Evolutionary conservation across 129 eudicot species (phyloP).

Genomic region (Escallonia rubra): DNA sequence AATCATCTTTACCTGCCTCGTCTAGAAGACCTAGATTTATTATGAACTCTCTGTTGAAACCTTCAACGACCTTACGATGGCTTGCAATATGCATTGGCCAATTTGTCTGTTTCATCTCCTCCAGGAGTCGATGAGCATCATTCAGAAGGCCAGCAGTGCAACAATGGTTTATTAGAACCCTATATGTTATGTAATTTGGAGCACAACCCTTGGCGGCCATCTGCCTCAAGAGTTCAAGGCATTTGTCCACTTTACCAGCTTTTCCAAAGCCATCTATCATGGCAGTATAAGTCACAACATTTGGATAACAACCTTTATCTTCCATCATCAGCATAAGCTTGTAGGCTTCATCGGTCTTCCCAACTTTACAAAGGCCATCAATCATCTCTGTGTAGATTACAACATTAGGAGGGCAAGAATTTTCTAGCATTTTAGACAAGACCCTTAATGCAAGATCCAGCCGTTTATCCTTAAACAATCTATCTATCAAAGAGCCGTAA

Average conservation of each 20-base stretch:
- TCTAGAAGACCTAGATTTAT: conserved; percentile 54
- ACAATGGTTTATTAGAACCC: conserved; percentile 68
- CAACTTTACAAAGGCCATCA: conserved; percentile 88
- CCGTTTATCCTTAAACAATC: conserved; percentile 83
- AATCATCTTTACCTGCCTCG: conserved; percentile 41
- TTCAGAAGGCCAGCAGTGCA: conserved; percentile 56
- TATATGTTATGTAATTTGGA: conserved; percentile 79
- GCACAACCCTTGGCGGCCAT: conserved; percentile 79
- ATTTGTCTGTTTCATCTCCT: conserved; percentile 86
- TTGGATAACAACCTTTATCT: conserved; percentile 78
- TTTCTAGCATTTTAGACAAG: conserved; percentile 77
- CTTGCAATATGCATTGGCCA: conserved; percentile 71
- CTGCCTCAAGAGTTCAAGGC: conserved; percentile 61
- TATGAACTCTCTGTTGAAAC: conserved; percentile 68
- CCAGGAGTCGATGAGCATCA: conserved; percentile 67
- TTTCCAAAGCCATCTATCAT: conserved; percentile 88
- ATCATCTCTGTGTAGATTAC: conserved; percentile 82
- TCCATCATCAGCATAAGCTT: conserved; percentile 95
- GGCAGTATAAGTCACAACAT: conserved; percentile 92
- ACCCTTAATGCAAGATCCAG: conserved; percentile 82
- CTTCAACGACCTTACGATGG: conserved; percentile 75
- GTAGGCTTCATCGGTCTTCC: conserved; percentile 83
- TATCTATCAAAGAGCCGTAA: conserved; percentile 74
- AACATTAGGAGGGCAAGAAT: conserved; percentile 79
- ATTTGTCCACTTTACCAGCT: conserved; percentile 54